phyloP scores from a whole-genome alignment of 225 moss, liverwort and hornwort genomes.

The Climacium dendroides region DNA sequence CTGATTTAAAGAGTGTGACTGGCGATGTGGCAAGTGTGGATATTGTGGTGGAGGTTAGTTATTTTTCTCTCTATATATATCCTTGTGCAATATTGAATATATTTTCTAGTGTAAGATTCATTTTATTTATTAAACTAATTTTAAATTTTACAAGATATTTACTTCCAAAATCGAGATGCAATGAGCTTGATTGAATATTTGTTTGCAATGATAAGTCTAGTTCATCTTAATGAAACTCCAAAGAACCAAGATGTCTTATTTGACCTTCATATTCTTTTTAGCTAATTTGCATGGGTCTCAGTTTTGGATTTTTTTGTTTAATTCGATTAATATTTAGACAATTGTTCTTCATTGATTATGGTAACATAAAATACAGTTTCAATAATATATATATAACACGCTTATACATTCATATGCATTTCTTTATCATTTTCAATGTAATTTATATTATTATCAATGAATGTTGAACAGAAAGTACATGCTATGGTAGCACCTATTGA shows the following conservation, averaged over 20 bases:
- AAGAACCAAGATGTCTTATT: not conserved
- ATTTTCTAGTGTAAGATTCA: not conserved
- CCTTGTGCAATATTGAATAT: not conserved
- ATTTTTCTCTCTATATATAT: not conserved
- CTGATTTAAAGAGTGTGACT: slow-evolving; percentile 75
- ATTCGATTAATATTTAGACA: not conserved
- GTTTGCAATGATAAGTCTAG: not conserved
- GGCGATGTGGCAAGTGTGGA: slow-evolving; percentile 79
- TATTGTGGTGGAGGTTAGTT: slow-evolving; percentile 42
- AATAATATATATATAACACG: rapidly evolving
- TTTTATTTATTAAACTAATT: not conserved
- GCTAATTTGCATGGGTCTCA: rapidly evolving
- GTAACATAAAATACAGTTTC: rapidly evolving
- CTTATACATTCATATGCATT: not conserved
- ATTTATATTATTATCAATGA: not conserved
- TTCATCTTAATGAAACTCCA: not conserved
- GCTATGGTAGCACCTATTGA: slow-evolving; percentile 78
- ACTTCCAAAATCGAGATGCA: not conserved
- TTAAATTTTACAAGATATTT: not conserved
- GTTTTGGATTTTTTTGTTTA: too few relatives aligned
- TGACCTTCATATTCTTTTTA: rapidly evolving
- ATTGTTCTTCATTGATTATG: rapidly evolving
- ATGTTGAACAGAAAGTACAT: slow-evolving; percentile 53
- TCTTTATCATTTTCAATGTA: not conserved
- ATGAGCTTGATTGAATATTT: not conserved